Evolutionary conservation across 305 asterid genomes (phyloP).

Genomic region (Euphrasia arctica): DNA sequence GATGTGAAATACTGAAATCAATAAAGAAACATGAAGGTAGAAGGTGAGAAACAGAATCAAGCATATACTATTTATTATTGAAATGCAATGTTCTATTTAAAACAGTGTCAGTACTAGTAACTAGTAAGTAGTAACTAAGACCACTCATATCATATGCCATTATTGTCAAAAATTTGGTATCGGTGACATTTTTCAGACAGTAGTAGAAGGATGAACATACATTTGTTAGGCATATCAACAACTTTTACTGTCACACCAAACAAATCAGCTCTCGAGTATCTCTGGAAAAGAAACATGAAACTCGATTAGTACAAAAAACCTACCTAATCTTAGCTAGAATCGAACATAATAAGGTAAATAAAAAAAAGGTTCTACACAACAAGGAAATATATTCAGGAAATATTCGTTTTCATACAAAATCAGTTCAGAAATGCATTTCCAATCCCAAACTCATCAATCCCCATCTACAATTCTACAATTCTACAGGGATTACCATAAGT

Average conservation of each 20-base stretch:
- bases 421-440: too few relatives aligned
- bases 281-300: slow-evolving; percentile 42
- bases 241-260: slow-evolving; percentile 88
- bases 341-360: neutral
- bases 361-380: slow-evolving; percentile 8
- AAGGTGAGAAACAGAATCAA: neutral
- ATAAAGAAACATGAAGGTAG: neutral
- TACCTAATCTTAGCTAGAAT: slow-evolving; percentile 14
- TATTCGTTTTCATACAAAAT: too few relatives aligned
- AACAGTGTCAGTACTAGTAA: neutral
- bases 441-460: too few relatives aligned
- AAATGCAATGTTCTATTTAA: slow-evolving; percentile 9
- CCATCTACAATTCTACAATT: neutral
- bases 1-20: neutral
- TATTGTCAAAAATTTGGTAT: neutral
- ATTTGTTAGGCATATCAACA: slow-evolving; percentile 78
- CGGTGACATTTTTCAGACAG: neutral
- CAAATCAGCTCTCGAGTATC: slow-evolving; percentile 84
- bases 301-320: slow-evolving; percentile 27
- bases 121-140: slow-evolving; percentile 6
- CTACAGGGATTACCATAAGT: slow-evolving; percentile 43
- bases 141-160: slow-evolving; percentile 13
- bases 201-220: slow-evolving; percentile 39
- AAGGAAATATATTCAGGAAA: neutral
- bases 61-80: slow-evolving; percentile 4